A percentile compares a stretch with the other conserved stretches of the same genome.
These are phyloP conservation scores for Phylloporus scabripes DNA, from an alignment of 768 basidiomycete genomes.

Conservation along the genomic window DNA sequence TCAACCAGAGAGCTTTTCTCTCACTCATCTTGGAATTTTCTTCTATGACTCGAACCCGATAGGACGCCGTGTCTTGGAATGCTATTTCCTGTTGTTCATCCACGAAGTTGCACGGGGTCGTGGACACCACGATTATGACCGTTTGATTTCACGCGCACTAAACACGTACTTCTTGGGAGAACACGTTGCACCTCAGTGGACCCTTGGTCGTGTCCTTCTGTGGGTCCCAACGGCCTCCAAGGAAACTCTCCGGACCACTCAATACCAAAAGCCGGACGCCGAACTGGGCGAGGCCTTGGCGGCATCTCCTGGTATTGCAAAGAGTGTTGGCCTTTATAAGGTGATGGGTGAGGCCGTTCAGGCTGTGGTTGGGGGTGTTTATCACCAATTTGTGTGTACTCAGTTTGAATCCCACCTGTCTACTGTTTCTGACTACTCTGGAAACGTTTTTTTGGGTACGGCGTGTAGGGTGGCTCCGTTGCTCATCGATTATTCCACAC, in stretches of 20 bases:
- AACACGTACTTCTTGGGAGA: slow-evolving; percentile 71
- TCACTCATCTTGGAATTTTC: not conserved
- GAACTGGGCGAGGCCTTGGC: slow-evolving; percentile 28
- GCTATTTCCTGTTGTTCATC: slow-evolving; percentile 70
- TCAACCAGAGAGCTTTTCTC: not conserved
- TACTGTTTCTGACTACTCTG: not conserved
- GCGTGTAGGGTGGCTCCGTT: slow-evolving; percentile 29
- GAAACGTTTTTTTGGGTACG: slow-evolving; percentile 3
- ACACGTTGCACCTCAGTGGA: slow-evolving; percentile 71
- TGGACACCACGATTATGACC: slow-evolving; percentile 52
- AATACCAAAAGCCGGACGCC: slow-evolving; percentile 14
- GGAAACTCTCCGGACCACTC: slow-evolving; percentile 26
- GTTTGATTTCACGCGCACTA: slow-evolving; percentile 49
- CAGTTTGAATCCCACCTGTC: slow-evolving; percentile 16
- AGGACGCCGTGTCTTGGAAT: slow-evolving; percentile 76
- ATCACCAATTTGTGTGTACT: slow-evolving; percentile 69
- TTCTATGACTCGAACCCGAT: slow-evolving; percentile 1
- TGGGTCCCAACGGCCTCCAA: slow-evolving; percentile 61
- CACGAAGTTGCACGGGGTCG: slow-evolving; percentile 46
- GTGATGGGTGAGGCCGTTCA: slow-evolving; percentile 73
- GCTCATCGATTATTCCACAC: slow-evolving; percentile 32
- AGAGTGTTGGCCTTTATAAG: slow-evolving; percentile 65
- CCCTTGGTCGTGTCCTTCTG: slow-evolving; percentile 62
- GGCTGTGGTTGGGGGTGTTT: slow-evolving; percentile 71
- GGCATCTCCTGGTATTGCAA: slow-evolving; percentile 34